Evolutionary conservation across 2,329 filamentous ascomycete species (phyloP), one percentile per base, ranked within the genome.

Genomic region (Xylariaceae sp.): DNA sequence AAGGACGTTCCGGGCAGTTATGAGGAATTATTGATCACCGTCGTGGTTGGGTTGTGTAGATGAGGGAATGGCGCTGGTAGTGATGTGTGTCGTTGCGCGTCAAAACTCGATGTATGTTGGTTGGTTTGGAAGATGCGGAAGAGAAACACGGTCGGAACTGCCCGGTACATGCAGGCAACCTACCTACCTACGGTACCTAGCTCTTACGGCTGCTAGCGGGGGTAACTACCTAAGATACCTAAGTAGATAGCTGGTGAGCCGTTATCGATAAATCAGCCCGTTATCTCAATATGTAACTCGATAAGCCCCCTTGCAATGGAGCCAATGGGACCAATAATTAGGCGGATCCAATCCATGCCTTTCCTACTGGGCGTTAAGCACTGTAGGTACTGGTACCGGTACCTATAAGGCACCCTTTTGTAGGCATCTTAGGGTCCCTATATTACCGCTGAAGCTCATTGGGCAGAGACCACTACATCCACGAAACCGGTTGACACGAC

Each of bases 401-500:
- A 34, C 32, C 19, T 19, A 19, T 19, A 19, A 19, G 19, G 19
- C 19, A 19, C 19, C 19, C 35, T 3, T 7, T 37, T 37, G 35
- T 11, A 37, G 35, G 35, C 35, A 11, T 19, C 19, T 19, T 37
- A 37, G 8, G 35, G 3, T 7, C 4, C 35, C 35, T 39, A 6
- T 32, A 30, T 40, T 32, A 27, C 49, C 45, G 41, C 29, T 40
- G 41, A 46, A 40, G 39, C 29, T 49, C 32, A 61, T 60, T 62
- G 55, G 55, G 52, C 45, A 40, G 49, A 12, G 26, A 11, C 35
- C 47, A 41, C 19, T 19, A 19, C 19, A 19, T 48, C 54, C 26
- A 60, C 56, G 58, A 60, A 63, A 58, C 9, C 61, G 56, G 48
- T 47, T 56, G 54, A 52, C 58, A 55, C 49, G 27, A 53, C 54